Conservation (phyloP, 108 stramenopile genomes). For the Thalassiosira profunda region DNA sequence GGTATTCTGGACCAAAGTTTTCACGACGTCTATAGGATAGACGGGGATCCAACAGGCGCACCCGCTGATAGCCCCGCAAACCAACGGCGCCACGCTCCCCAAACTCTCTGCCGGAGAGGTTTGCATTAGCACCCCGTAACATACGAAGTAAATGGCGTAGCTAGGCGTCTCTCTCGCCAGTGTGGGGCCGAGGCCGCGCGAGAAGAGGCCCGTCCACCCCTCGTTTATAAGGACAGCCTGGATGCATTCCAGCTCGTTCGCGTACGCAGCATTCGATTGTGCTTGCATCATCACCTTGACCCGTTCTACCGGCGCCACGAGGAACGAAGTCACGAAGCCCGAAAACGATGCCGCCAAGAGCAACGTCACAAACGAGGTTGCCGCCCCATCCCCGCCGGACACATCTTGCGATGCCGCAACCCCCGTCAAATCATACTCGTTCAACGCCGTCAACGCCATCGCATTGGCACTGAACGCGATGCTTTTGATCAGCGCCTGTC, state of each 20-base stretch:
- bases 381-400: no score
- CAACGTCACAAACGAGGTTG: conserved; percentile 32
- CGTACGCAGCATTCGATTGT: conserved; percentile 35
- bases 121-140: conserved; percentile 44
- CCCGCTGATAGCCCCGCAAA: conserved; percentile 50
- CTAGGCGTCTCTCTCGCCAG: conserved; percentile 43
- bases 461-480: conserved; percentile 56
- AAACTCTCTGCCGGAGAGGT: conserved; percentile 23
- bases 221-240: conserved; percentile 41
- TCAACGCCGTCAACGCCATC: conserved; percentile 25
- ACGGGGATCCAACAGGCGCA: conserved; percentile 53
- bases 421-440: background rate
- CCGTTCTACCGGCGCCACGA: conserved; percentile 59
- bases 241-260: conserved; percentile 50
- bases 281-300: conserved; percentile 63
- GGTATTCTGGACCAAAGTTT: conserved; percentile 51
- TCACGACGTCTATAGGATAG: conserved; percentile 59
- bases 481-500: conserved; percentile 56
- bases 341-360: conserved; percentile 52
- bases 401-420: no score
- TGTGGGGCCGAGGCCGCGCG: conserved; percentile 44
- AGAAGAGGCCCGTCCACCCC: conserved; percentile 42
- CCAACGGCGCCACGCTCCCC: conserved; percentile 40
- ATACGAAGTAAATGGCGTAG: conserved; percentile 55
- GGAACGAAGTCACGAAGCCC: conserved; percentile 56